phyloP scores from a whole-genome alignment of 208 protist species.

The Crithidia bombi region DNA sequence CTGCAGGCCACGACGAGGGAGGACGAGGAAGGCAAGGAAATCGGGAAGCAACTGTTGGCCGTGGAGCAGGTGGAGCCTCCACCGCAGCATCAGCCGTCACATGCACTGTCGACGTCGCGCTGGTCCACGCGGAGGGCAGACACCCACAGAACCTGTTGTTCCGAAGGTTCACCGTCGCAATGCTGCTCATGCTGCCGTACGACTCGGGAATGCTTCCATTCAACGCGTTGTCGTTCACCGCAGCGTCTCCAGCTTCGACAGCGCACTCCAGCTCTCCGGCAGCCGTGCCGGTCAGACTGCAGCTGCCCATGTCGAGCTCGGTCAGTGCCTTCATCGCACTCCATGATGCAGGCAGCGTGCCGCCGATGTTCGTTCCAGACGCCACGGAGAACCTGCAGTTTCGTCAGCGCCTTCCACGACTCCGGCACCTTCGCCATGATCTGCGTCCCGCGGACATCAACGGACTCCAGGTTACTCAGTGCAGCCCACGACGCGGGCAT shows the following conservation, averaged over 20 bases:
- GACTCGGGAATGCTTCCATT: not conserved
- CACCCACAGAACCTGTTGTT: conserved; percentile 7
- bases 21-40: not conserved
- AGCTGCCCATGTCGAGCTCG: conserved; percentile 1
- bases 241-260: conserved; percentile 1
- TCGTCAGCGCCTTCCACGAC: not conserved
- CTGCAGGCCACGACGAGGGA: conserved; percentile 2
- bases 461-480: conserved; percentile 4
- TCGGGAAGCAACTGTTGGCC: conserved; percentile 6
- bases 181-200: not conserved
- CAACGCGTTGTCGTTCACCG: not conserved
- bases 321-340: conserved; percentile 1
- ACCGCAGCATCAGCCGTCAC: not conserved
- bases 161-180: not conserved
- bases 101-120: not conserved
- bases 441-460: conserved; percentile 3
- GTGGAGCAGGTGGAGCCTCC: not conserved
- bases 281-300: conserved; percentile 9
- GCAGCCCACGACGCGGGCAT: conserved; percentile 8
- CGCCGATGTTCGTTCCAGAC: not conserved
- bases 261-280: conserved; percentile 9
- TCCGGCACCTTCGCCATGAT: not conserved
- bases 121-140: conserved; percentile 17
- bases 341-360: conserved; percentile 2
- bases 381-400: not conserved